Evolutionary conservation across 352 stramenopile species (phyloP), one percentile per base, ranked within the genome.

Genomic region (Globisporangium orthogonon): DNA sequence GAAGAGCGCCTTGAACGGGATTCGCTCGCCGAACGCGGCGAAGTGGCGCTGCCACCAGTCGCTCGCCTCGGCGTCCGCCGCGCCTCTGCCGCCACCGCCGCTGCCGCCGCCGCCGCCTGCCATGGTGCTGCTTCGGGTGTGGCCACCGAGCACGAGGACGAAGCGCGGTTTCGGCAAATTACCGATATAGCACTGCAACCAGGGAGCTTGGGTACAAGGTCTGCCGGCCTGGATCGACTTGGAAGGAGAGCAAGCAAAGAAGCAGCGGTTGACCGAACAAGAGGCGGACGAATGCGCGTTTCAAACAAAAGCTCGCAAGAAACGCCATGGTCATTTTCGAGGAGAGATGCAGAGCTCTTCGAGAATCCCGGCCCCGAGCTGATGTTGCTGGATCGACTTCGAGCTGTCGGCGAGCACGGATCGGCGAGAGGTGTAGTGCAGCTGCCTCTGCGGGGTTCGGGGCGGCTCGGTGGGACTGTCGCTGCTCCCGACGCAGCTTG

Each of bases 1-100:
- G 54, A 89, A 81, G 66, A 83, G 82, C 46, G 62, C 51, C 31
- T 75, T 62, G 33, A 58, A 63, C 7, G 59, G 52, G 35, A 75
- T 58, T 31, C 45, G 39, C n/a, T 44, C 57, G n/a, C 57, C 57
- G 15, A 54, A 53, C 7, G 50, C 52, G 40, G 43, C 17, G 47
- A 63, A 63, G 51, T 48, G 58, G 35, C 45, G 50, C 35, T 73
- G 67, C 71, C 71, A 81, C 71, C 71, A 81, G 29, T 54, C 54
- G 47, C 66, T 52, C 7, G 52, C 67, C 17, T 37, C 59, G 48
- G 13, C 40, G n/a, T 65, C 65, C 29, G 30, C 54, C 11, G 43
- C 3, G n/a, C n/a, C n/a, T n/a, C n/a, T 33, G 28, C 6, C 5
- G 44, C 15, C 45, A 47, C 7, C 41, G 17, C 18, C n/a, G n/a